Evolutionary conservation across 2,329 filamentous ascomycete species (phyloP), one percentile per base, ranked within the genome.

Genomic region (Bisporella sp.): DNA sequence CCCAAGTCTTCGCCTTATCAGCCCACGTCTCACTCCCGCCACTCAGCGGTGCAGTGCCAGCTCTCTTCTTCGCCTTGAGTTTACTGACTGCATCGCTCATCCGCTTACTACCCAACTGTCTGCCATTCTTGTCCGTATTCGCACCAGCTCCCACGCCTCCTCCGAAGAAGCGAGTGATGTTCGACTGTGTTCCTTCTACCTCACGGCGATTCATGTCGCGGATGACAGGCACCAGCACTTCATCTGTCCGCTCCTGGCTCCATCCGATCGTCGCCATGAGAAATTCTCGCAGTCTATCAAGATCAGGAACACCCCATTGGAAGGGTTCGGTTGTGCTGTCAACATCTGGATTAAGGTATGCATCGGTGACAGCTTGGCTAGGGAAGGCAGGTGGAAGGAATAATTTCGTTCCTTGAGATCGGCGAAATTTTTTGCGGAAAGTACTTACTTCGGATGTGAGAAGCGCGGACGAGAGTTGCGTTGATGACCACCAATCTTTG

Each of bases 211-310:
- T 97, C 87, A 99, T 95, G 63, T 99, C 93, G 50, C 84, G 79
- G 56, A 99, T 93, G 1, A 99, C 95, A 0, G 93, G 93, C 1
- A 99, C 89, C 1, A 99, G 78, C 2, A 99, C 87, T 68, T 99
- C 93, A 62, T 99, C 93, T 0, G 92, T 97, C 6, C 90, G 77
- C 67, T 97, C 92, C 66, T 87, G 84, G 49, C 77, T 83, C 93
- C 93, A 99, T 0, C 93, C 93, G 59, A 99, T 89, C 2, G 92
- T 96, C 1, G 80, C 74, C 87, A 95, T 96, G 37, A 99, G 73
- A 62, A 93, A 99, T 30, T 77, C 75, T 5, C 95, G 74, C 54
- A 99, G 71, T 0, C 89, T 88, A 54, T 93, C 88, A 0, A 99
- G 76, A 64, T 99, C 92, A 0, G 93, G 93, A 0, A 96, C 87